These are phyloP conservation scores for Chlorophyllum brunneum DNA, from an alignment of 768 basidiomycete genomes.

Conservation along the genomic window DNA sequence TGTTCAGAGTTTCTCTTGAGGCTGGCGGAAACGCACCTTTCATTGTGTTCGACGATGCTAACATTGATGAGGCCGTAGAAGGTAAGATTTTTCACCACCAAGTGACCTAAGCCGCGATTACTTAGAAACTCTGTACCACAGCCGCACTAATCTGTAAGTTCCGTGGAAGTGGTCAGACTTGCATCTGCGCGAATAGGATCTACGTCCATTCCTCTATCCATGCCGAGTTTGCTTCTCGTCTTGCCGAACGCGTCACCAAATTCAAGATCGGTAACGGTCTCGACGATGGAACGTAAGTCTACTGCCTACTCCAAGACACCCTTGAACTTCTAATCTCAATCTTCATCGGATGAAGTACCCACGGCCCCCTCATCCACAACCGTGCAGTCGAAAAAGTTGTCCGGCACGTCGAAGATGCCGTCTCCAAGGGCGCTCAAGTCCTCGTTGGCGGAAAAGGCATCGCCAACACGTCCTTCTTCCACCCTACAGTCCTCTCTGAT, in stretches of 20 bases:
- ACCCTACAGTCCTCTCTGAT: constrained; percentile 86
- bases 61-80: constrained; percentile 87
- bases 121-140: constrained; percentile 19
- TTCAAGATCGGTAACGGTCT: constrained; percentile 91
- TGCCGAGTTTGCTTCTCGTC: constrained; percentile 85
- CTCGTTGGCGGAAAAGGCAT: constrained; percentile 83
- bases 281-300: constrained; percentile 65
- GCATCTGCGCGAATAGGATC: constrained; percentile 86
- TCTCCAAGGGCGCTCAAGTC: constrained; percentile 79
- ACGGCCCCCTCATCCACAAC: constrained; percentile 90
- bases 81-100: constrained; percentile 35
- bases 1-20: constrained; percentile 63
- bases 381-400: constrained; percentile 84
- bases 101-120: background rate
- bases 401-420: constrained; percentile 84
- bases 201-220: constrained; percentile 91
- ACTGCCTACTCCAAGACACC: background rate
- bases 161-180: constrained; percentile 79
- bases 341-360: constrained; percentile 55
- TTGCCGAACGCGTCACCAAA: constrained; percentile 76
- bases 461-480: constrained; percentile 63
- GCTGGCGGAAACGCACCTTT: constrained; percentile 95
- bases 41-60: constrained; percentile 95
- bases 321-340: background rate
- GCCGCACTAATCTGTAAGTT: constrained; percentile 79